Evolutionary conservation across 2,329 filamentous ascomycete species (phyloP).

Genomic region (Tolypocladium capitatum): DNA sequence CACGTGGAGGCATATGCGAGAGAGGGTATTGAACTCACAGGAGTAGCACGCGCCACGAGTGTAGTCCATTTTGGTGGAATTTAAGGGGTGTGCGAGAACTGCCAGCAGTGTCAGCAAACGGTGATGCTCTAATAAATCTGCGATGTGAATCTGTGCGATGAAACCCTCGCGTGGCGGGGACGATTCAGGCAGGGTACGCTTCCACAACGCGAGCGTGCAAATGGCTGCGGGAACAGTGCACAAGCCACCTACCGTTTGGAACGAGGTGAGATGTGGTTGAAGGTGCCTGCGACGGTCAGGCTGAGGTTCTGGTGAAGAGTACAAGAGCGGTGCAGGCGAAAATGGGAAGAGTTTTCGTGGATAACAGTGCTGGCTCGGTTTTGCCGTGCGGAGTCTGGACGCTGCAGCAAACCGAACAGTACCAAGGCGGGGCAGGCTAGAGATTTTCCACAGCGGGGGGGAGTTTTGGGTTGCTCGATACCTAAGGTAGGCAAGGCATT

Average conservation of each 20-base stretch:
- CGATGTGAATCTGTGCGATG: constrained; percentile 2
- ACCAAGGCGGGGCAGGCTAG: constrained; percentile 1
- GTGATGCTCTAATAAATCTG: not conserved
- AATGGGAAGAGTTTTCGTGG: constrained; percentile 14
- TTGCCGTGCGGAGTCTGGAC: not conserved
- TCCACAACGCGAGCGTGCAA: not conserved
- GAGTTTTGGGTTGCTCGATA: not conserved
- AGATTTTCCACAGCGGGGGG: constrained; percentile 1
- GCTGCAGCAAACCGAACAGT: constrained; percentile 1
- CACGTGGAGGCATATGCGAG: not conserved
- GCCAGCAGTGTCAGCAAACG: not conserved
- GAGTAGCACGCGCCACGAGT: constrained; percentile 37
- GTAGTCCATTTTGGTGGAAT: constrained; percentile 25
- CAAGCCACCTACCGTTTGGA: not conserved
- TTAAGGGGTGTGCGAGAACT: not conserved
- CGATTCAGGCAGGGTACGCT: not conserved
- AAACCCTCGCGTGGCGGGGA: not conserved
- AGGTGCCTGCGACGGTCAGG: constrained; percentile 4
- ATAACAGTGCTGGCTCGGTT: constrained; percentile 7
- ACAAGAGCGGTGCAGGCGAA: constrained; percentile 5
- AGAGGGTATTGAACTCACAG: constrained; percentile 24
- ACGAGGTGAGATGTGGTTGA: constrained; percentile 9
- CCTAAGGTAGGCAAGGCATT: not conserved
- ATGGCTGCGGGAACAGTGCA: not conserved
- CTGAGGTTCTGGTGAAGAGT: constrained; percentile 5